Evolutionary conservation across 768 basidiomycete species (phyloP).

Genomic region (Phlebiopsis flavidoalba): DNA sequence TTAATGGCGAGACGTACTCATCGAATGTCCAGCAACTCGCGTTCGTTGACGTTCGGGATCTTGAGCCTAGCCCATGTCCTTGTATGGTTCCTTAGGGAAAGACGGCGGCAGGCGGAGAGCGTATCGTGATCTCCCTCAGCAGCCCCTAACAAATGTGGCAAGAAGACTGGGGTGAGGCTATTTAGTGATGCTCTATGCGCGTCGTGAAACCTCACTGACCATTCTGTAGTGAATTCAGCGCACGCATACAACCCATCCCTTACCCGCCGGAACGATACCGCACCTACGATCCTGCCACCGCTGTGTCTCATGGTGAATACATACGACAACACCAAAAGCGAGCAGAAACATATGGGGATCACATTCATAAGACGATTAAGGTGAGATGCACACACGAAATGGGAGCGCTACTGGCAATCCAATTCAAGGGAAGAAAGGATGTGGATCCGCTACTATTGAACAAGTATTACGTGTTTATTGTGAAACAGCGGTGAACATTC

Average conservation of each 20-base stretch:
- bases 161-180: slow-evolving; percentile 12
- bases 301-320: slow-evolving; percentile 15
- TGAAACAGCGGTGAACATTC: slow-evolving; percentile 50
- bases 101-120: too few species aligned
- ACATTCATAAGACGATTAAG: slow-evolving; percentile 1
- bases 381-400: too few species aligned
- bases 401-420: slow-evolving; percentile 1
- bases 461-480: not conserved
- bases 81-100: too few species aligned
- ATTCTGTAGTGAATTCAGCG: slow-evolving; percentile 6
- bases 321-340: slow-evolving; percentile 10
- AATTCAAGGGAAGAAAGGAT: slow-evolving; percentile 14
- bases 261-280: slow-evolving; percentile 5
- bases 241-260: not conserved
- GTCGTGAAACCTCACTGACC: not conserved
- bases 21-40: too few species aligned
- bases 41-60: too few species aligned
- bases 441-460: too few species aligned
- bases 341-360: slow-evolving; percentile 8
- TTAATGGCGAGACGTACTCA: too few species aligned
- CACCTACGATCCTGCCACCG: slow-evolving; percentile 18
- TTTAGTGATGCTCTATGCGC: not conserved
- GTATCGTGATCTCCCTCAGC: too few species aligned
- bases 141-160: too few species aligned
- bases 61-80: too few species aligned